Conservation (phyloP, 371 early-diverging fungal genomes). For the Actinomucor elegans region DNA sequence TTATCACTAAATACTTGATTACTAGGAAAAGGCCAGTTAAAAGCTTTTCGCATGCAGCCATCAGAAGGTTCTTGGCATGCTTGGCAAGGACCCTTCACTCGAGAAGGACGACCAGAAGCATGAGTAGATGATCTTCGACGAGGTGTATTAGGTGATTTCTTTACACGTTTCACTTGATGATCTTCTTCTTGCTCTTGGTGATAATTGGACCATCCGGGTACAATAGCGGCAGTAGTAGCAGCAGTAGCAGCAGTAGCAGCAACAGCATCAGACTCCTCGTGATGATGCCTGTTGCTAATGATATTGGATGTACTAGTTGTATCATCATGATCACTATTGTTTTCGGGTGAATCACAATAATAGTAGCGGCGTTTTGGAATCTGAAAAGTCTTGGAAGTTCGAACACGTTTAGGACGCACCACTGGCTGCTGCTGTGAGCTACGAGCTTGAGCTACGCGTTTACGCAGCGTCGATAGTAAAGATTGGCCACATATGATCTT, state of each 20-base stretch:
- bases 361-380: no score
- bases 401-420: background rate
- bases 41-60: constrained; percentile 55
- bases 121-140: constrained; percentile 10
- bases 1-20: constrained; percentile 38
- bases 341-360: no score
- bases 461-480: constrained; percentile 16
- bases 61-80: constrained; percentile 49
- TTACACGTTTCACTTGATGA: constrained; percentile 1
- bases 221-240: no score
- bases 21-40: constrained; percentile 50
- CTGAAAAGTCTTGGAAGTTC: background rate
- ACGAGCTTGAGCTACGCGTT: constrained; percentile 17
- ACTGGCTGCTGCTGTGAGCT: background rate
- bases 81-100: constrained; percentile 49
- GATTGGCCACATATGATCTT: constrained; percentile 21
- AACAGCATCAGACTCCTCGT: no score
- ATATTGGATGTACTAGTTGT: no score
- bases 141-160: background rate
- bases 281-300: no score
- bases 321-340: no score
- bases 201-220: no score
- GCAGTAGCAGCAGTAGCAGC: no score
- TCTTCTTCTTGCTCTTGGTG: background rate
- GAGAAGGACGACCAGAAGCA: constrained; percentile 37